phyloP scores from a whole-genome alignment of 176 grass and related monocot species.

The Hordeum marinum region DNA sequence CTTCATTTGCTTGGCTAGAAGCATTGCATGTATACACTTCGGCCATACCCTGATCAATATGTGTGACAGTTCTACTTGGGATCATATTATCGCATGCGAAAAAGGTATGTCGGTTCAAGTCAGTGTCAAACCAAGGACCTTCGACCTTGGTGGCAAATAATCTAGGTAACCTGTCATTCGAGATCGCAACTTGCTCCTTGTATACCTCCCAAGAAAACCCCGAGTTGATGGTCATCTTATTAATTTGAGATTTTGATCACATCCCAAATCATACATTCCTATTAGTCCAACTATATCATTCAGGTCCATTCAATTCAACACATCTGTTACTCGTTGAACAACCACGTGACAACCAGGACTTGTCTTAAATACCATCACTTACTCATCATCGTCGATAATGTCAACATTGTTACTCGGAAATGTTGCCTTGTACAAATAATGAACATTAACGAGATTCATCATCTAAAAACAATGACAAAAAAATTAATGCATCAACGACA shows the following conservation, averaged over 20 bases:
- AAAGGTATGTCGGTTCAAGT: background rate
- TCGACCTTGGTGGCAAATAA: background rate
- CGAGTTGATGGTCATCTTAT: background rate
- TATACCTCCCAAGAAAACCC: background rate
- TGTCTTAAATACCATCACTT: background rate
- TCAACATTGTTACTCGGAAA: background rate
- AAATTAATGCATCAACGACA: background rate
- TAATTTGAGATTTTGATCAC: background rate
- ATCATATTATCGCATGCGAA: background rate
- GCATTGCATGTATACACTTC: background rate
- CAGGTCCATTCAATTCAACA: background rate
- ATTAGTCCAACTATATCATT: background rate
- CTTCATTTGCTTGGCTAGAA: background rate
- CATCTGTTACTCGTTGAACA: background rate
- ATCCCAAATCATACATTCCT: background rate
- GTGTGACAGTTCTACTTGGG: background rate
- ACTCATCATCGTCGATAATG: background rate
- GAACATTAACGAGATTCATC: background rate
- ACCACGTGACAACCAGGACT: background rate
- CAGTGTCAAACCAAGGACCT: background rate
- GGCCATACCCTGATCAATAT: too few relatives aligned
- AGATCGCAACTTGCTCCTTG: background rate
- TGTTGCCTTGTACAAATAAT: background rate
- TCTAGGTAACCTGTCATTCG: background rate
- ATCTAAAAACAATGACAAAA: background rate